Evolutionary conservation across 2,329 filamentous ascomycete genomes (phyloP).

Genomic region (Colletotrichum tofieldiae): DNA sequence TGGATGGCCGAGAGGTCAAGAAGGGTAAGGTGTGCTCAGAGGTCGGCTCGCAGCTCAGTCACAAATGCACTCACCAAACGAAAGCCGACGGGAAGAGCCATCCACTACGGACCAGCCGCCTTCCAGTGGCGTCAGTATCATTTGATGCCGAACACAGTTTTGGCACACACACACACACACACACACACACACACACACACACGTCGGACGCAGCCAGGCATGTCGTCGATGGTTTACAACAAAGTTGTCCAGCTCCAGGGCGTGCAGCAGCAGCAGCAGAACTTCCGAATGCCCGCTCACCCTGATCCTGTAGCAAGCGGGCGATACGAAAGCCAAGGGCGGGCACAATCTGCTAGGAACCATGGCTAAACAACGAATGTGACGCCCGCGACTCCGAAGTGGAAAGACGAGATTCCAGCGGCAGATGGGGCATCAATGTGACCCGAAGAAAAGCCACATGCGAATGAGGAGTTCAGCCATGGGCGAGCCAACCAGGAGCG

Average conservation of each 20-base stretch:
- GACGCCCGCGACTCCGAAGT: not conserved
- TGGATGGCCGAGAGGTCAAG: not conserved
- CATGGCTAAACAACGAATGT: not conserved
- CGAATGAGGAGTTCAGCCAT: not conserved
- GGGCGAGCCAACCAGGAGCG: slow-evolving; percentile 4
- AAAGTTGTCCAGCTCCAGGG: not conserved
- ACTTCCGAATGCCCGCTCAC: too few relatives aligned
- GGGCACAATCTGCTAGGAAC: slow-evolving; percentile 1
- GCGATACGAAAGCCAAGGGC: not conserved
- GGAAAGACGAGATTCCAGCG: not conserved
- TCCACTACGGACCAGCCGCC: not conserved
- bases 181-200: not conserved
- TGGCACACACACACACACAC: not conserved
- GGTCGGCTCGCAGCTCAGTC: not conserved
- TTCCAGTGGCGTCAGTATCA: not conserved
- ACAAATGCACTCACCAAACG: not conserved
- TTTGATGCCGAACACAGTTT: not conserved
- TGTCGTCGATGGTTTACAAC: not conserved
- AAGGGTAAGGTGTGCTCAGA: slow-evolving; percentile 4
- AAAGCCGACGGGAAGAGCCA: slow-evolving; percentile 10
- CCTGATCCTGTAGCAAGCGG: not conserved
- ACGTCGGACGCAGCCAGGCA: not conserved
- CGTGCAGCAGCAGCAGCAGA: not conserved
- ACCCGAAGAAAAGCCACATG: not conserved
- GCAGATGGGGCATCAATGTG: not conserved